Percentiles rank a stretch among this genome's conserved stretches.
These are phyloP conservation scores for Lichtheimia ramosa DNA, from an alignment of 371 early-diverging fungal species.

Conservation along the genomic window DNA sequence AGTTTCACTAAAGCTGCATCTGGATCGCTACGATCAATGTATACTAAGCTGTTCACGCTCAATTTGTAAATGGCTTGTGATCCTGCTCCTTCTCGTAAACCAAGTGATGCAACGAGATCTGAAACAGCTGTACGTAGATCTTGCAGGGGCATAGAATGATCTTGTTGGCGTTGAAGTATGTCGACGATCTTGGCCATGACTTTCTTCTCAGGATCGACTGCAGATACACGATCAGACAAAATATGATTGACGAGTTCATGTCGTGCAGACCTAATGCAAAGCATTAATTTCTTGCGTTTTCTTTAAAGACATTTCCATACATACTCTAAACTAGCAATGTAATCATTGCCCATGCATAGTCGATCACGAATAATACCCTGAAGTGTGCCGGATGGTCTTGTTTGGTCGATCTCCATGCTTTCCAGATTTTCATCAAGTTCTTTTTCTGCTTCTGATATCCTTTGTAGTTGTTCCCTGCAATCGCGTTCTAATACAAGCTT, in stretches of 20 bases:
- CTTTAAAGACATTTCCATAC: neutral
- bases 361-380: neutral
- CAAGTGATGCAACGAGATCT: neutral
- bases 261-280: neutral
- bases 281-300: neutral
- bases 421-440: neutral
- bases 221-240: neutral
- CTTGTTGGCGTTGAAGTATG: neutral
- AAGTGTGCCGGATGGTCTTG: neutral
- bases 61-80: neutral
- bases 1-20: neutral
- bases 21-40: slow-evolving; percentile 2
- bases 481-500: neutral
- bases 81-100: neutral
- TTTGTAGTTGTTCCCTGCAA: neutral
- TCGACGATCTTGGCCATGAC: neutral
- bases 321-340: neutral
- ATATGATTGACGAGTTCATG: neutral
- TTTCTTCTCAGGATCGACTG: neutral
- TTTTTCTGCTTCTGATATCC: neutral
- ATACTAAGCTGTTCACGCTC: neutral
- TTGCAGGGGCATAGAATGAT: neutral
- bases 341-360: neutral
- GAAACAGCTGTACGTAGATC: neutral
- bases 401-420: neutral